Percentiles rank a stretch among this genome's conserved stretches.
Evolutionary conservation across 768 basidiomycete genomes (phyloP).

Genomic region (Macrolepiota dolichaula): DNA sequence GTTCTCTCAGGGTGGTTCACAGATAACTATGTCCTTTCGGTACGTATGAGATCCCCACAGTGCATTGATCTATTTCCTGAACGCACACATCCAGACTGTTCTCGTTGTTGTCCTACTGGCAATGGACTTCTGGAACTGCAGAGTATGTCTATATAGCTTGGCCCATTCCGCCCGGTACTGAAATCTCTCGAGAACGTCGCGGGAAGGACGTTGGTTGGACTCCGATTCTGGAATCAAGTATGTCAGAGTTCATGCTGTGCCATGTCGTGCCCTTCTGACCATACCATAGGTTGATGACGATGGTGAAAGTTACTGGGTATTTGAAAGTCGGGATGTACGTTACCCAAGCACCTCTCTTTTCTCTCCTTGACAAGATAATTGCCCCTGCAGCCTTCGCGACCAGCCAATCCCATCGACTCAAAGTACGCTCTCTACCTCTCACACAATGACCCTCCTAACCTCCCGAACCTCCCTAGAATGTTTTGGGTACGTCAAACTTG

Average conservation of each 20-base stretch:
- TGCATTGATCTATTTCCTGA: neutral
- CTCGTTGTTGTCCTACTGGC: slow-evolving; percentile 89
- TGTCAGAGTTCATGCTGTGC: neutral
- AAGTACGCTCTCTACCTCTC: slow-evolving; percentile 45
- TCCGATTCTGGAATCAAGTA: slow-evolving; percentile 97
- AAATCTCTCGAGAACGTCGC: slow-evolving; percentile 70
- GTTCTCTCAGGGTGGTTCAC: slow-evolving; percentile 91
- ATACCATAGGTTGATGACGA: slow-evolving; percentile 82
- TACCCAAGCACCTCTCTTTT: neutral
- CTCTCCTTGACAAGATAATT: neutral
- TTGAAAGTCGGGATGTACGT: slow-evolving; percentile 92
- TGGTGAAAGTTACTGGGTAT: slow-evolving; percentile 96
- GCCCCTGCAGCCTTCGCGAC: slow-evolving; percentile 68
- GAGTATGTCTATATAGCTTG: slow-evolving; percentile 45
- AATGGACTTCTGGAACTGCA: slow-evolving; percentile 98
- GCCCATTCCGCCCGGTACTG: neutral
- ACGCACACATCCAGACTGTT: slow-evolving; percentile 54
- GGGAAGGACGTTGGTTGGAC: slow-evolving; percentile 88
- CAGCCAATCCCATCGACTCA: slow-evolving; percentile 84
- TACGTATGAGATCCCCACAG: slow-evolving; percentile 34
- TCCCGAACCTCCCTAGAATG: slow-evolving; percentile 59
- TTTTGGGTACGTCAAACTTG: slow-evolving; percentile 66
- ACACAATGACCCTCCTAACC: neutral
- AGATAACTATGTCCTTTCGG: slow-evolving; percentile 89
- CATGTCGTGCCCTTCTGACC: neutral